Evolutionary conservation across 75 land plant genomes (phyloP), one percentile per base, ranked within the genome.

Genomic region (Cryptomeria japonica): DNA sequence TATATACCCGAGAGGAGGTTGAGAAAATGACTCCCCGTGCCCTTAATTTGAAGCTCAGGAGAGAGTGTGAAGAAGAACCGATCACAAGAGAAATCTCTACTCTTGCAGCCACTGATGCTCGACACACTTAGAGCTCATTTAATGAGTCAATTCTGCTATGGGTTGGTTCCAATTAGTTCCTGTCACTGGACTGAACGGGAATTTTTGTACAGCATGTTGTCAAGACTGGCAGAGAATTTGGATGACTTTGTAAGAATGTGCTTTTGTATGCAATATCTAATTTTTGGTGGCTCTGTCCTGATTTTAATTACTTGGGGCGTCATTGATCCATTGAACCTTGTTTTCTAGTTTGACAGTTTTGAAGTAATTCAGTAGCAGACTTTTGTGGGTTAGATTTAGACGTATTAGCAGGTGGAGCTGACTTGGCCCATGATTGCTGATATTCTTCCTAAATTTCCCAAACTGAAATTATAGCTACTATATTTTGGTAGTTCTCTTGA

Each of bases 1-100:
- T 95, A 82, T 91, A 91, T 77, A 95, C 95, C 38, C 91, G 88
- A 53, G 96, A 95, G 83, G 96, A 93, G 86, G 95, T 95, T 39
- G 93, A 93, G 61, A 91, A 85, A 85, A 94, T 94, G 95, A 93
- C 87, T 9, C 92, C 94, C 34, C 87, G 90, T 47, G 47, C 90
- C 7, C 28, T 88, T 28, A 88, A 41, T 49, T 68, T 46, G 41
- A 85, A 84, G 38, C 77, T 75, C 12, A 31, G 77, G 13, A 34
- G 77, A 75, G 36, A 75, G 16, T 34, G 77, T 75, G 77, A 75
- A 75, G 77, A 79, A 28, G 82, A 82, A 46, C 46, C 22, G 32
- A n/a, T 28, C 1, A n/a, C 49, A 0, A 82, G 53, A 82, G 84
- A 82, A 41, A 41, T n/a, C 53, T 5, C 84, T 46, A 46, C 84